A percentile compares a stretch with the other conserved stretches of the same genome.
These are phyloP conservation scores for Buxus sempervirens DNA, from an alignment of 164 flowering plant species.

Conservation along the genomic window DNA sequence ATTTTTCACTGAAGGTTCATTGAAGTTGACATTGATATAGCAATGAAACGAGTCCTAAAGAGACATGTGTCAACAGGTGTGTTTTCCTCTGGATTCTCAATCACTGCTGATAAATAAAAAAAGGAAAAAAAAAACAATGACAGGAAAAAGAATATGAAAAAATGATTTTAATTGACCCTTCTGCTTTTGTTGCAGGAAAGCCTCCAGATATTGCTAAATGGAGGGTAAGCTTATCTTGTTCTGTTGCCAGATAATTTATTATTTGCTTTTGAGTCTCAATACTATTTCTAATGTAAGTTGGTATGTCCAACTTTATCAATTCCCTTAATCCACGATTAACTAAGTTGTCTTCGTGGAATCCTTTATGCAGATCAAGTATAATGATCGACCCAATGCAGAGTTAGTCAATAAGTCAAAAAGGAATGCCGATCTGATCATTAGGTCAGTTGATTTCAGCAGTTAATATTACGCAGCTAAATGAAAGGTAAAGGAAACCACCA, in stretches of 20 bases:
- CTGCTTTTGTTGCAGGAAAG: slow-evolving; percentile 41
- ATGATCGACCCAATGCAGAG: slow-evolving; percentile 91
- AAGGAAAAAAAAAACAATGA: neutral
- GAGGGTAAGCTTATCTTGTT: slow-evolving; percentile 56
- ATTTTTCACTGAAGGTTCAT: slow-evolving; percentile 55
- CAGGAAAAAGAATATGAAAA: no score
- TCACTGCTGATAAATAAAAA: neutral
- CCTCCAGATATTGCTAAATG: slow-evolving; percentile 75
- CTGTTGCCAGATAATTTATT: neutral
- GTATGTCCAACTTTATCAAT: neutral
- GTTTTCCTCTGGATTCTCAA: neutral
- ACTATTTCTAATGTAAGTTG: neutral
- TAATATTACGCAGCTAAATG: neutral
- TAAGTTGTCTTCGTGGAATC: neutral
- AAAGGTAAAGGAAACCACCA: neutral
- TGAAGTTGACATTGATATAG: slow-evolving; percentile 66
- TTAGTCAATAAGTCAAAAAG: slow-evolving; percentile 67
- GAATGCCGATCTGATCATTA: slow-evolving; percentile 75
- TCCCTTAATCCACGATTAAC: neutral
- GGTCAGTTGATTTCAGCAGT: slow-evolving; percentile 48
- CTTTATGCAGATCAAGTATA: slow-evolving; percentile 65
- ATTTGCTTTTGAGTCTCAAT: neutral
- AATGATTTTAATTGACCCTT: neutral
- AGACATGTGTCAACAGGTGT: slow-evolving; percentile 78
- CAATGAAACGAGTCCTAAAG: slow-evolving; percentile 72